A percentile compares a stretch with the other conserved stretches of the same genome.
Evolutionary conservation across 1,284 basidiomycete genomes (phyloP).

Genomic region (Puccinia horiana): DNA sequence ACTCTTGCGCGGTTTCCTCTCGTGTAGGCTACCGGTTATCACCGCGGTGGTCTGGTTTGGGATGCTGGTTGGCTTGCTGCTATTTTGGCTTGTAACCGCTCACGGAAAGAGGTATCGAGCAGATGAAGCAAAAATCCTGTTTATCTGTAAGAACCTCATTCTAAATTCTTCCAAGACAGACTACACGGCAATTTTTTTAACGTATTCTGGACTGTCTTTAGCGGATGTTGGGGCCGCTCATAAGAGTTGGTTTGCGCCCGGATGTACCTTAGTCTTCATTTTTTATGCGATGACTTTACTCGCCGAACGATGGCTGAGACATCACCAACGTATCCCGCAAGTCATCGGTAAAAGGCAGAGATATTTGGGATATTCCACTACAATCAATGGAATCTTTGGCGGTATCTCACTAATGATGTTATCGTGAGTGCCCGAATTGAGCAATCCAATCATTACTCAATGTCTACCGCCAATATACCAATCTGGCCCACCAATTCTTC

Average conservation of each 20-base stretch:
- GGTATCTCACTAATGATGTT: slow-evolving; percentile 25
- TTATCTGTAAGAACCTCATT: slow-evolving; percentile 14
- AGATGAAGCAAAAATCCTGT: slow-evolving; percentile 11
- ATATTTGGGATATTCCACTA: slow-evolving; percentile 25
- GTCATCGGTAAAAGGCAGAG: not conserved
- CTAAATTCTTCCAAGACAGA: not conserved
- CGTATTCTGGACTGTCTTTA: not conserved
- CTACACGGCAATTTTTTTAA: not conserved
- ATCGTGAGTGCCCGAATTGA: not conserved
- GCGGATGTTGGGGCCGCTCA: slow-evolving; percentile 25
- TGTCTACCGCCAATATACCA: not conserved
- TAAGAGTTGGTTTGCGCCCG: slow-evolving; percentile 15
- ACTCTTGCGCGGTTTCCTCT: not conserved
- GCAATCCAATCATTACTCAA: not conserved
- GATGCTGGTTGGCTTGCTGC: slow-evolving; percentile 19
- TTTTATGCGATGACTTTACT: slow-evolving; percentile 17
- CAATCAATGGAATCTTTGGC: slow-evolving; percentile 20
- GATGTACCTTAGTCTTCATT: slow-evolving; percentile 8
- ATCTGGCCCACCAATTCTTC: not conserved
- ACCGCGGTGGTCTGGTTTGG: slow-evolving; percentile 16
- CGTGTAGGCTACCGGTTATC: slow-evolving; percentile 22
- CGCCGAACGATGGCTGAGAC: slow-evolving; percentile 21
- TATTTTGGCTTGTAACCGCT: slow-evolving; percentile 29
- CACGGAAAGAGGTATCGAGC: slow-evolving; percentile 8
- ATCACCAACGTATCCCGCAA: slow-evolving; percentile 10